Evolutionary conservation across 805 yeast genomes (phyloP).

Genomic region (Schizosaccharomyces pombe): DNA sequence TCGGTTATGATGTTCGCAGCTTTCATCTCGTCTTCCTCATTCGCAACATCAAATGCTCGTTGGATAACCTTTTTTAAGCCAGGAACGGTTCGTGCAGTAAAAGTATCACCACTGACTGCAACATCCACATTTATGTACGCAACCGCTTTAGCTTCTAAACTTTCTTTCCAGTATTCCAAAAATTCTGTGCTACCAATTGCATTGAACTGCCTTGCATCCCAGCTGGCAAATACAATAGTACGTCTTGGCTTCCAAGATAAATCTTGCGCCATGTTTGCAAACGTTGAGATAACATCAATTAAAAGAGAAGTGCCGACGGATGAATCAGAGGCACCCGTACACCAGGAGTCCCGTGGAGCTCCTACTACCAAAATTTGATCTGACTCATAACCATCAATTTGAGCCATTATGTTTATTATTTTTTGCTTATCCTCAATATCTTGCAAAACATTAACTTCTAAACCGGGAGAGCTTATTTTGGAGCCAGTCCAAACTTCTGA

Average conservation of each 20-base stretch:
- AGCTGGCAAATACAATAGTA: slow-evolving; percentile 44
- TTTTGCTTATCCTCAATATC: slow-evolving; percentile 35
- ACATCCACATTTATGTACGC: slow-evolving; percentile 53
- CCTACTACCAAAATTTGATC: slow-evolving; percentile 39
- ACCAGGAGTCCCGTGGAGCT: slow-evolving; percentile 66
- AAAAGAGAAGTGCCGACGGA: slow-evolving; percentile 47
- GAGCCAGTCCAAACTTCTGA: neutral
- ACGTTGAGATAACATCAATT: slow-evolving; percentile 38
- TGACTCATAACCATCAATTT: slow-evolving; percentile 30
- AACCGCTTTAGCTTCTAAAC: slow-evolving; percentile 27
- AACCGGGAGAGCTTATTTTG: no score
- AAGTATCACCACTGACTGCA: slow-evolving; percentile 31
- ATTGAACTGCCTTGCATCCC: slow-evolving; percentile 67
- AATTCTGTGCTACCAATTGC: slow-evolving; percentile 56
- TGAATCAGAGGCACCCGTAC: slow-evolving; percentile 60
- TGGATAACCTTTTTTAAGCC: slow-evolving; percentile 19
- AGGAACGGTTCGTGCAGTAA: slow-evolving; percentile 37
- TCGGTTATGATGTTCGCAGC: slow-evolving; percentile 8
- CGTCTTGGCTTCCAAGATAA: slow-evolving; percentile 52
- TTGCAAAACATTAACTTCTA: no score
- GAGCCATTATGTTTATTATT: slow-evolving; percentile 41
- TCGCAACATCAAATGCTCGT: slow-evolving; percentile 9
- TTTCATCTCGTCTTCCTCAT: slow-evolving; percentile 18
- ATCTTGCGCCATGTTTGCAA: slow-evolving; percentile 24
- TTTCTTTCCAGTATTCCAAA: slow-evolving; percentile 34